phyloP scores from a whole-genome alignment of 306 rosid genomes.

The Inga laurina region DNA sequence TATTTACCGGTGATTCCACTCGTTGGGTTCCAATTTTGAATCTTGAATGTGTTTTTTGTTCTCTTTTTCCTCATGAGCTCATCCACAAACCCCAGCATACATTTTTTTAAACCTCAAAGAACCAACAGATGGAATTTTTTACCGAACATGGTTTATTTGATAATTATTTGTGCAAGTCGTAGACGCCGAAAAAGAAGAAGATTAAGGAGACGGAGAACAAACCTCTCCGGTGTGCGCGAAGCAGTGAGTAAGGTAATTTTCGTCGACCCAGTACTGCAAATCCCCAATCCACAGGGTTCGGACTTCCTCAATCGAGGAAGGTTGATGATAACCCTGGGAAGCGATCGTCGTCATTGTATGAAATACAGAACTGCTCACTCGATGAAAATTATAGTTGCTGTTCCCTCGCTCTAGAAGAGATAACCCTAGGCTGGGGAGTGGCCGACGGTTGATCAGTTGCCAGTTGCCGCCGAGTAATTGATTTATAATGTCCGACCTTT shows the following conservation, averaged over 20 bases:
- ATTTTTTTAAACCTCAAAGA: not conserved
- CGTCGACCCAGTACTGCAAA: conserved; percentile 93
- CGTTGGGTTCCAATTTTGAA: not conserved
- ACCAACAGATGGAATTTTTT: not conserved
- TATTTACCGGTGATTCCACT: not conserved
- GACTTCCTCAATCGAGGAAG: conserved; percentile 53
- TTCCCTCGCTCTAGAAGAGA: not conserved
- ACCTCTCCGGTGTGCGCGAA: conserved; percentile 91
- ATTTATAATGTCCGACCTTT: too few species aligned
- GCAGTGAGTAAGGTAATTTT: conserved; percentile 66
- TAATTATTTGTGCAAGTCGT: not conserved
- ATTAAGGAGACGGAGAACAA: not conserved
- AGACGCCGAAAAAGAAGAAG: not conserved
- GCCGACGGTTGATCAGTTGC: not conserved
- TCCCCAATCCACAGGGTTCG: conserved; percentile 94
- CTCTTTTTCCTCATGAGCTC: not conserved
- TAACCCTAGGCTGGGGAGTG: not conserved
- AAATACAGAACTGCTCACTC: not conserved
- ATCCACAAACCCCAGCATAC: not conserved
- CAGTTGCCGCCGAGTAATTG: not conserved
- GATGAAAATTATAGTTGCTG: not conserved
- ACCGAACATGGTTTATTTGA: not conserved
- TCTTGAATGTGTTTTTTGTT: not conserved
- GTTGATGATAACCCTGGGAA: conserved; percentile 37
- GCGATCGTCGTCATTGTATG: conserved; percentile 12